Evolutionary conservation across 805 yeast species (phyloP), one percentile per base, ranked within the genome.

Genomic region (Candida nitratophila): DNA sequence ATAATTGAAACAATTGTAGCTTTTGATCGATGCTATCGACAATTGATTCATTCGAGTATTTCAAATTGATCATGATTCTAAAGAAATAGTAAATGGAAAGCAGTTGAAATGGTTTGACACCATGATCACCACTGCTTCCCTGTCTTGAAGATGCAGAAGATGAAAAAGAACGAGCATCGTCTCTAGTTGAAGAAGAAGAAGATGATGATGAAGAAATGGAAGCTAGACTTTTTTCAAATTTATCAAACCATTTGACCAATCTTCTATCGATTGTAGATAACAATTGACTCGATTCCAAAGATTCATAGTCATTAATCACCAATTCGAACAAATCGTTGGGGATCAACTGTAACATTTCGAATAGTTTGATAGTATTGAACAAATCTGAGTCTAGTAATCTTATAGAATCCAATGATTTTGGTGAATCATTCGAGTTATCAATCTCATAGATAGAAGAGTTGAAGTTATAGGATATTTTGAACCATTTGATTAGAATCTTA

Each of bases 381-480:
- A 70, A 51, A 47, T 66, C 68, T 33, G 55, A 50, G 45, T 63
- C 60, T 17, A 66, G 54, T 24, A 64, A 55, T 20, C 57, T 44
- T 9, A 70, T 58, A 8, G 65, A 57, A 19, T 61, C 65, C 29
- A 71, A 50, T 35, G 64, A 55, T 31, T 63, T 60, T 32, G 49
- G 47, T 21, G 48, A 45, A 9, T 50, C 50, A 24, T 55, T 45
- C 39, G 33, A 46, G 36, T 32, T 48, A 42, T 35, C 60, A 46
- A 44, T 30, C n/a, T 37, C 40, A 39, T 52, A 37, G 33, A 47
- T 42, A 7, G 27, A 7, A 24, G 10, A 10, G 24, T 45, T 37
- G 37, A 53, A 39, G 44, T 56, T 56, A 43, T 56, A 64, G 35
- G 53, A 52, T 8, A 60, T 50, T 47, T 64, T 53, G 33, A 60